Conservation (phyloP, 257 asterid genomes). For the Ehretia macrophylla region DNA sequence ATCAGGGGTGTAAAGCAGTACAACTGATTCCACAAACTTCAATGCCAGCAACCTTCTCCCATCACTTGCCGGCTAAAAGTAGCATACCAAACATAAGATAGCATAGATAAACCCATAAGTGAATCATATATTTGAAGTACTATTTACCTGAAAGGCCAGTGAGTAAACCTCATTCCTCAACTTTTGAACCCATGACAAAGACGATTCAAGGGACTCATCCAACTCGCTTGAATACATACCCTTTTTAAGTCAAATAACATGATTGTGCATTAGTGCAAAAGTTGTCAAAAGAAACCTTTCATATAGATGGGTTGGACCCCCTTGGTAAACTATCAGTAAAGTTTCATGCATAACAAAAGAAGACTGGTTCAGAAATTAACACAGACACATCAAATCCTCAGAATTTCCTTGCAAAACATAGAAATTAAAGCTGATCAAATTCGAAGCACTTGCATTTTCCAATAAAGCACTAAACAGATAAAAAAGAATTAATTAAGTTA, state of each 20-base stretch:
- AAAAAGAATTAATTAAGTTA: too few relatives aligned
- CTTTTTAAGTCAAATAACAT: slow-evolving; percentile 33
- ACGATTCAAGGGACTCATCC: slow-evolving; percentile 56
- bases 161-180: slow-evolving; percentile 82
- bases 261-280: slow-evolving; percentile 13
- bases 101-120: slow-evolving; percentile 8
- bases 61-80: slow-evolving; percentile 68
- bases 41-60: slow-evolving; percentile 89
- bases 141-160: slow-evolving; percentile 78
- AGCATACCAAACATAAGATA: slow-evolving; percentile 23
- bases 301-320: background rate
- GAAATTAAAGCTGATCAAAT: too few relatives aligned
- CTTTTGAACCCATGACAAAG: slow-evolving; percentile 70
- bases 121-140: slow-evolving; percentile 11
- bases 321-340: background rate
- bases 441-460: too few relatives aligned
- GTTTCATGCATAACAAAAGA: background rate
- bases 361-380: too few relatives aligned
- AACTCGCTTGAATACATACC: slow-evolving; percentile 70
- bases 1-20: slow-evolving; percentile 88
- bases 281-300: background rate
- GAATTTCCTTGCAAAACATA: too few relatives aligned
- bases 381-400: too few relatives aligned
- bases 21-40: slow-evolving; percentile 82
- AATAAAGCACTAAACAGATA: too few relatives aligned